Evolutionary conservation across 208 protist species (phyloP).

Genomic region (Balamuthia mandrillaris): DNA sequence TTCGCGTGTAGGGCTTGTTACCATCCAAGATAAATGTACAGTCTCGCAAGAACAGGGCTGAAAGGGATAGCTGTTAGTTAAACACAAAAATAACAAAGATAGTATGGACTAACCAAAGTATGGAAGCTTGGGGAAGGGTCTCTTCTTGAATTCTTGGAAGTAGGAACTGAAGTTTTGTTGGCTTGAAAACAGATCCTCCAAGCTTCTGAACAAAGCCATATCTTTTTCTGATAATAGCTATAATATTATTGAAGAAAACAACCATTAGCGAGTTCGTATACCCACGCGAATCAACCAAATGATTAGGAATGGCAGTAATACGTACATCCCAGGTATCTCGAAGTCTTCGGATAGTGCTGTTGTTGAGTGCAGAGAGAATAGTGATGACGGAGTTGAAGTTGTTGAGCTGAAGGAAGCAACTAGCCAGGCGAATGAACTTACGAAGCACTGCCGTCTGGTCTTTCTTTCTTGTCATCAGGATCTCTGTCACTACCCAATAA

Average conservation of each 20-base stretch:
- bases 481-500: constrained; percentile 27
- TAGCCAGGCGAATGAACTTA: background rate
- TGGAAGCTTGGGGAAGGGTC: constrained; percentile 11
- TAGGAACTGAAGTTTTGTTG: background rate
- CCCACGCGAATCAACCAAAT: background rate
- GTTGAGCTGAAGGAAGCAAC: background rate
- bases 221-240: background rate
- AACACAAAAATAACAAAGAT: too few relatives aligned
- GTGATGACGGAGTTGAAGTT: constrained; percentile 11
- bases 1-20: background rate
- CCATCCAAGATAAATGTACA: background rate
- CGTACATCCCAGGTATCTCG: background rate
- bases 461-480: background rate
- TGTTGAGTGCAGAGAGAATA: constrained; percentile 6
- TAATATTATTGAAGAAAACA: background rate
- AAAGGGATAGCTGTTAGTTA: too few relatives aligned
- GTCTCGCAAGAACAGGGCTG: constrained; percentile 26
- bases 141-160: background rate
- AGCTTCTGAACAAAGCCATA: background rate
- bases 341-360: background rate
- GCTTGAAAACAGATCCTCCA: background rate
- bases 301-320: background rate
- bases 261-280: too few relatives aligned
- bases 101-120: constrained; percentile 8
- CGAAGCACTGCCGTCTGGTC: background rate